Evolutionary conservation across 2,329 filamentous ascomycete genomes (phyloP).

Genomic region (Talaromyces pinophilus): DNA sequence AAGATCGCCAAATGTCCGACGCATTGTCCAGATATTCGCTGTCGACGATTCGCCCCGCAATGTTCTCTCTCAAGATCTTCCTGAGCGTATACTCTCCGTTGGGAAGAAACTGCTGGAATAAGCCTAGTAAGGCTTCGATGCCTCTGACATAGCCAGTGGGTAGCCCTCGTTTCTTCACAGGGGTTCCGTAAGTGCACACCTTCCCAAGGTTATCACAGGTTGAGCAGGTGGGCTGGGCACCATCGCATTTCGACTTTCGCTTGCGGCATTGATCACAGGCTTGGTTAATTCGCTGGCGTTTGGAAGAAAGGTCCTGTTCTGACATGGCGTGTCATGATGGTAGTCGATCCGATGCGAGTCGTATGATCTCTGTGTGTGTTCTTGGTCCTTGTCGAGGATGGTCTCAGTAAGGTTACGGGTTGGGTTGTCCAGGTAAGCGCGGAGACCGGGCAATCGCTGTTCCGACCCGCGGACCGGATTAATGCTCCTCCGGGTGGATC

Average conservation of each 20-base stretch:
- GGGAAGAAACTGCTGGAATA: conserved; percentile 19
- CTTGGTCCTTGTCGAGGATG: not conserved
- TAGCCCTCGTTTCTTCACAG: conserved; percentile 73
- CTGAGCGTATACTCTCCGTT: conserved; percentile 22
- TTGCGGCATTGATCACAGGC: conserved; percentile 69
- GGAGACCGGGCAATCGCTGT: conserved; percentile 32
- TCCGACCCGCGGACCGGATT: conserved; percentile 27
- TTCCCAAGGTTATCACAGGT: conserved; percentile 66
- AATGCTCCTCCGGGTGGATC: not conserved
- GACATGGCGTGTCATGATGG: conserved; percentile 33
- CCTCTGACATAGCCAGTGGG: conserved; percentile 79
- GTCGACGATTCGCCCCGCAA: conserved; percentile 58
- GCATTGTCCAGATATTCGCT: conserved; percentile 37
- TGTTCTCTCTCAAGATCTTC: conserved; percentile 57
- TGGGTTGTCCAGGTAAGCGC: not conserved
- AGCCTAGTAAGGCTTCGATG: conserved; percentile 66
- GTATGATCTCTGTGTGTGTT: not conserved
- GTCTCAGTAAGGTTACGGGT: not conserved
- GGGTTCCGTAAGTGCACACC: conserved; percentile 69
- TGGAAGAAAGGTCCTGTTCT: conserved; percentile 33
- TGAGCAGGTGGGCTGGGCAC: conserved; percentile 65
- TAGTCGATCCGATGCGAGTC: conserved; percentile 18
- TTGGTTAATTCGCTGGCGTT: conserved; percentile 66
- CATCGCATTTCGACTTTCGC: conserved; percentile 72
- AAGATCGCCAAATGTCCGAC: conserved; percentile 22